These are phyloP conservation scores for Clathrospora elynae DNA, from an alignment of 2,329 filamentous ascomycete species.

Conservation along the genomic window DNA sequence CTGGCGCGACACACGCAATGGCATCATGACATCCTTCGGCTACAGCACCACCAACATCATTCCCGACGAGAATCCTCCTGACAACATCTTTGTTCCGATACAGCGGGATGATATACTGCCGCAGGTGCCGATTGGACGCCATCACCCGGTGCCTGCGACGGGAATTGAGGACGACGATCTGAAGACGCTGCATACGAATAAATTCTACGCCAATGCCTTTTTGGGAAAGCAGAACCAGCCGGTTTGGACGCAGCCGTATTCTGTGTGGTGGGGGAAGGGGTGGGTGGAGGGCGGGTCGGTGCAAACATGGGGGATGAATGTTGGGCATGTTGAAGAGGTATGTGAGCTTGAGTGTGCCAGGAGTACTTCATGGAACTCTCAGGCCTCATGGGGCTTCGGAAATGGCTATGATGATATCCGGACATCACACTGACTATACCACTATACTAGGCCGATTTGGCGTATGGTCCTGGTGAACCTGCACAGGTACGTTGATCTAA, in stretches of 20 bases:
- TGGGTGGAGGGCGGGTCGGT: slow-evolving; percentile 60
- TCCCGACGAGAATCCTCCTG: slow-evolving; percentile 19
- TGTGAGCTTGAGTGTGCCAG: too few relatives aligned
- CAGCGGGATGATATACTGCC: slow-evolving; percentile 48
- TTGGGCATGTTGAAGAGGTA: slow-evolving; percentile 65
- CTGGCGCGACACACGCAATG: slow-evolving; percentile 17
- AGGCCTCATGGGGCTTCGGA: too few relatives aligned
- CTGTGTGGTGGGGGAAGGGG: slow-evolving; percentile 52
- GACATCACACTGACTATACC: too few relatives aligned
- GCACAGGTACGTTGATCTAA: slow-evolving; percentile 18
- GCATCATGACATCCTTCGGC: slow-evolving; percentile 20
- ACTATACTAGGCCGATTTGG: slow-evolving; percentile 67
- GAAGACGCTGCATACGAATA: slow-evolving; percentile 70
- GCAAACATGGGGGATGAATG: slow-evolving; percentile 70
- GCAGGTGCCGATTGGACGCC: slow-evolving; percentile 46
- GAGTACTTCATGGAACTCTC: too few relatives aligned
- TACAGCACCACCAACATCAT: not conserved
- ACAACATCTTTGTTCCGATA: slow-evolving; percentile 52
- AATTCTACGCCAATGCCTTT: slow-evolving; percentile 74
- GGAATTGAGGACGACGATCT: slow-evolving; percentile 48
- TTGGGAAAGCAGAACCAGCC: slow-evolving; percentile 72
- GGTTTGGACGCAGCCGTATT: slow-evolving; percentile 71
- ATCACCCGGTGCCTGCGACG: slow-evolving; percentile 50
- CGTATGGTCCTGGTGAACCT: slow-evolving; percentile 61
- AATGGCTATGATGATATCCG: too few relatives aligned